These are phyloP conservation scores for Pythium plurisporium DNA, from an alignment of 352 stramenopile genomes.

Conservation along the genomic window DNA sequence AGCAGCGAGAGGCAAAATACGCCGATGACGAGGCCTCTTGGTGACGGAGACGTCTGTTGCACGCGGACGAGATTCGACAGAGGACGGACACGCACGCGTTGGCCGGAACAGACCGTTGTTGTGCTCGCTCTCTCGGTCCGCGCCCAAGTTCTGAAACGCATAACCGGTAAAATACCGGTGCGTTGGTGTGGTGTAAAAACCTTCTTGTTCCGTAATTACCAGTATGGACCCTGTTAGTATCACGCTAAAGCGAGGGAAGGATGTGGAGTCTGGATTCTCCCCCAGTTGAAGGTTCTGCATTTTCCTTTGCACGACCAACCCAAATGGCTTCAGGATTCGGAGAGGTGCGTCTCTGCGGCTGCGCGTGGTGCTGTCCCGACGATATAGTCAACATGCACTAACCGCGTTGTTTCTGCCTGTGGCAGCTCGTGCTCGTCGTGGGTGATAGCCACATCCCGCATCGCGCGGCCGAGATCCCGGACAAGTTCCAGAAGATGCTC, in stretches of 20 bases:
- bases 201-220: neutral
- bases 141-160: neutral
- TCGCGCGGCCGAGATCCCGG: constrained; percentile 90
- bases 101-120: no score
- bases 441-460: constrained; percentile 97
- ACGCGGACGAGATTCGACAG: neutral
- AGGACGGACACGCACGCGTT: no score
- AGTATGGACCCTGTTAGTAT: no score
- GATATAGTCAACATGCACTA: no score
- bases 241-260: neutral
- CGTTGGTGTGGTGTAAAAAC: neutral
- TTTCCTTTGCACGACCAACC: neutral
- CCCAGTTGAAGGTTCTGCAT: neutral
- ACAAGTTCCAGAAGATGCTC: constrained; percentile 95
- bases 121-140: neutral
- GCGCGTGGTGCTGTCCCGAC: no score
- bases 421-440: constrained; percentile 95
- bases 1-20: no score
- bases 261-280: neutral
- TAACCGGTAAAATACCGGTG: neutral
- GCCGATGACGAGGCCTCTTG: no score
- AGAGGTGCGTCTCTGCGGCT: no score
- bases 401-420: no score
- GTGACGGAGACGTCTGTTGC: no score
- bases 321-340: constrained; percentile 31